Conservation (phyloP, 2,329 filamentous ascomycete genomes). For the Pseudovirgaria hyperparasitica region DNA sequence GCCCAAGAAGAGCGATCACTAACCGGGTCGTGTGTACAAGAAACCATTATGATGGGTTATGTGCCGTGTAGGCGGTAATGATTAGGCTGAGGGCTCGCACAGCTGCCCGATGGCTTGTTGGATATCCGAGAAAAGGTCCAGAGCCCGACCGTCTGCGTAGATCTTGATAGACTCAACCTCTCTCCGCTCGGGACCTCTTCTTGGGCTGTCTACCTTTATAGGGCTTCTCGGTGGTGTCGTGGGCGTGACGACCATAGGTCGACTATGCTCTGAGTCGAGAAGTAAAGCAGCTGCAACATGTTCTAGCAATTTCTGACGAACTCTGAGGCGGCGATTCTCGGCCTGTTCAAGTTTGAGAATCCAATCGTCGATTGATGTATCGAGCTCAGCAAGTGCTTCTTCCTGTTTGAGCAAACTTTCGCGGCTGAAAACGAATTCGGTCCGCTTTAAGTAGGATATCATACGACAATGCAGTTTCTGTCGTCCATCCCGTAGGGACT, state of each 20-base stretch:
- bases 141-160: constrained; percentile 28
- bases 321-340: constrained; percentile 61
- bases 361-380: constrained; percentile 70
- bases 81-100: constrained; percentile 27
- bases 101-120: constrained; percentile 29
- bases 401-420: constrained; percentile 70
- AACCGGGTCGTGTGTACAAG: too few relatives aligned
- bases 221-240: constrained; percentile 26
- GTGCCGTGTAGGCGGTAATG: too few relatives aligned
- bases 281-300: constrained; percentile 58
- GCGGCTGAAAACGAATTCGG: constrained; percentile 57
- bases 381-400: constrained; percentile 64
- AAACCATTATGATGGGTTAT: too few relatives aligned
- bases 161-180: constrained; percentile 31
- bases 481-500: constrained; percentile 59
- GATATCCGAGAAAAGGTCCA: constrained; percentile 29
- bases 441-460: constrained; percentile 62
- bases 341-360: constrained; percentile 67
- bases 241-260: too few relatives aligned
- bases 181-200: constrained; percentile 18
- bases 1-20: too few relatives aligned
- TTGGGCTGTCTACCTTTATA: constrained; percentile 22
- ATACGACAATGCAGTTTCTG: constrained; percentile 66
- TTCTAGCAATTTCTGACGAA: constrained; percentile 69
- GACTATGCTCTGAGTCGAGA: constrained; percentile 20